phyloP scores from a whole-genome alignment of 257 asterid species.

The Parsonsia alboflavescens region DNA sequence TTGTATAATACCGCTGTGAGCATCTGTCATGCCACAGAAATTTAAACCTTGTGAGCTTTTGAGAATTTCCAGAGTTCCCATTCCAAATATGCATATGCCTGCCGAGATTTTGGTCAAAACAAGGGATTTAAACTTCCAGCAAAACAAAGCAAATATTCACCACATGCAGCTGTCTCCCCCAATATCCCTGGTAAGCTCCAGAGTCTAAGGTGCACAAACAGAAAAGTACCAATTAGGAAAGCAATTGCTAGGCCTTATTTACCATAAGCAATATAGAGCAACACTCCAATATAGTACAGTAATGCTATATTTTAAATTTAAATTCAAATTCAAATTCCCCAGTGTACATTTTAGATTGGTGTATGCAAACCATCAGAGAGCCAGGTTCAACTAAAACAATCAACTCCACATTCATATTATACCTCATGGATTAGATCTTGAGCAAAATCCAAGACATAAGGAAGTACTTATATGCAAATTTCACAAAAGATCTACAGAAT shows the following conservation, averaged over 20 bases:
- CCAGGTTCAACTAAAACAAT: neutral
- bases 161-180: neutral
- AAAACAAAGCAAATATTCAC: neutral
- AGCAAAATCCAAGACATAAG: neutral
- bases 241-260: neutral
- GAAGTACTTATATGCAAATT: neutral
- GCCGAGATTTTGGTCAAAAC: neutral
- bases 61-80: neutral
- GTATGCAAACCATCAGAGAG: neutral
- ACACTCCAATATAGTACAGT: neutral
- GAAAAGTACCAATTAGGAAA: neutral
- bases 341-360: neutral
- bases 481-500: neutral
- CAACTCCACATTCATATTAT: neutral
- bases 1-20: neutral
- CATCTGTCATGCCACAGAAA: neutral
- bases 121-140: too few relatives aligned
- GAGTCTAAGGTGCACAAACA: neutral
- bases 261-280: neutral
- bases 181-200: neutral
- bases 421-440: neutral
- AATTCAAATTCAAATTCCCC: neutral
- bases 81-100: neutral
- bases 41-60: neutral
- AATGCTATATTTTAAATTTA: too few relatives aligned